Evolutionary conservation across 176 grass and related monocot species (phyloP), one percentile per base, ranked within the genome.

Genomic region (Musa itinerans): DNA sequence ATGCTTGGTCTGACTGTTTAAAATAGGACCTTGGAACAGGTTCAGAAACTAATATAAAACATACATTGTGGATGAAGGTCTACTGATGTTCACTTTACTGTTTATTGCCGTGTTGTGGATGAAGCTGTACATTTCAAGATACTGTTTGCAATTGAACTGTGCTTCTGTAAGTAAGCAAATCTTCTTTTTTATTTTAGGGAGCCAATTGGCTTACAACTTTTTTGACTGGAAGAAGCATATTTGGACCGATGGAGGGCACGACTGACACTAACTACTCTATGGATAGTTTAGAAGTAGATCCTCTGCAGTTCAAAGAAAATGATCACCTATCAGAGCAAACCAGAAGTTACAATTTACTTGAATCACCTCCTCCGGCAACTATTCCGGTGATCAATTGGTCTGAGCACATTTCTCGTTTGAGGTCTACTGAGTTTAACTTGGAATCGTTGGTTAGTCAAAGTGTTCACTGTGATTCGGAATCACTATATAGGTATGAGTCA

Each of bases 241-340:
- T 74, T 22, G 16, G 52, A 29, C 4, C 4, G 10, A 77, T 77
- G 74, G 74, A 77, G 49, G 58, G 15, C 2, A 26, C n/a, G 24
- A 23, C 74, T 65, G 74, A 65, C 23, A 2, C 65, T 50, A 77
- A 63, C 52, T 58, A 65, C 29, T 26, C 59, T 14, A 20, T 77
- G 20, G 58, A 65, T 63, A 48, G 48, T 20, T 24, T 52, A 16
- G 57, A 77, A 3, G 34, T 43, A 14, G n/a, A 23, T 75, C 54
- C 43, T 16, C 53, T 65, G 10, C 64, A 64, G 17, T 63, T 59
- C 19, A 64, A 77, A 77, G 74, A 63, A 49, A 77, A 22, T 23
- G 74, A 77, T 9, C 34, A 52, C 7, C 20, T 17, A 64, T 50
- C 58, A 23, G 56, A 65, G 21, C 74, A 77, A 64, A 59, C 74